Conservation (phyloP, 2,329 filamentous ascomycete species). For the Claviceps sp. region DNA sequence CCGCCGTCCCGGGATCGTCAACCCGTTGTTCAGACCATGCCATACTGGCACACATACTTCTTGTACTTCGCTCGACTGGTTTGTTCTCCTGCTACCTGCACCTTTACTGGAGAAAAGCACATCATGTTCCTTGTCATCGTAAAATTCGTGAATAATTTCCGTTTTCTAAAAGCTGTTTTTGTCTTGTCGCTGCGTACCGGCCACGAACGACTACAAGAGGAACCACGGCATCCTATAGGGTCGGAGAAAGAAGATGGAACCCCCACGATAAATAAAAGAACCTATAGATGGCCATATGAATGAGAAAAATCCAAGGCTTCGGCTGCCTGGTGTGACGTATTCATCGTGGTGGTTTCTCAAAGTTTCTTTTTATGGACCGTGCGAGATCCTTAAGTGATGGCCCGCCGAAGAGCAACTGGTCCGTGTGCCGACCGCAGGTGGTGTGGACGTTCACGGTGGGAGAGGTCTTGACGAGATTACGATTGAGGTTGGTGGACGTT, state of each 20-base stretch:
- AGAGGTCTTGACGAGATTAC: slow-evolving; percentile 21
- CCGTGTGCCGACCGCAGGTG: slow-evolving; percentile 40
- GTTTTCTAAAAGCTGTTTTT: not conserved
- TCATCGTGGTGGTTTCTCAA: not conserved
- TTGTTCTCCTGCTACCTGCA: not conserved
- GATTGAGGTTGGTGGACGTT: slow-evolving; percentile 12
- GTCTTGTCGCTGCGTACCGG: not conserved
- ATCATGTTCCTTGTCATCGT: not conserved
- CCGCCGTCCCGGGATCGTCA: too few relatives aligned
- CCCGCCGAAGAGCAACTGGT: slow-evolving; percentile 39
- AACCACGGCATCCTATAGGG: too few relatives aligned
- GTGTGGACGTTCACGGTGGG: slow-evolving; percentile 37
- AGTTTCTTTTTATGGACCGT: slow-evolving; percentile 23
- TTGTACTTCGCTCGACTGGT: not conserved
- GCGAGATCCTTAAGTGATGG: slow-evolving; percentile 31
- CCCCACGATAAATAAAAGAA: too few relatives aligned
- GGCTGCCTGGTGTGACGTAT: not conserved
- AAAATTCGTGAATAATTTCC: not conserved
- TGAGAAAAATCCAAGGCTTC: not conserved
- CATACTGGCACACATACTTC: too few relatives aligned
- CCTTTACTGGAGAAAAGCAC: not conserved
- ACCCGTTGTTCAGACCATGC: too few relatives aligned
- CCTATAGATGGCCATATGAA: too few relatives aligned
- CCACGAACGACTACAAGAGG: not conserved
- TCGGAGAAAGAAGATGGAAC: too few relatives aligned